Conservation (phyloP, 768 basidiomycete species). For the Cubamyces sp. region DNA sequence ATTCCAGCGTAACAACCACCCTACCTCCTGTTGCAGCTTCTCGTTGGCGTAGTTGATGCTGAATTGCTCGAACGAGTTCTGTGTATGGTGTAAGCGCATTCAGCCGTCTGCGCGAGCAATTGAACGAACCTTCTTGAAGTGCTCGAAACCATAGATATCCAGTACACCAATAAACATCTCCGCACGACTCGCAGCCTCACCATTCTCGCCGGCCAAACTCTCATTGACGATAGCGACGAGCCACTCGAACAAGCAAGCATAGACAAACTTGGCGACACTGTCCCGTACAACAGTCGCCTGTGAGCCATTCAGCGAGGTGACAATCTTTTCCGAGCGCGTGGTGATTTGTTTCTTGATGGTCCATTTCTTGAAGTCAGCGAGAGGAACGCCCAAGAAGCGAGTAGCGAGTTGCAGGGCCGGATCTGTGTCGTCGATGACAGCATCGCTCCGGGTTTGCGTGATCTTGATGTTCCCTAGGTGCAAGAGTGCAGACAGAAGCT, state of each 20-base stretch:
- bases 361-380: constrained; percentile 98
- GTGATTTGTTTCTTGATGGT: constrained; percentile 96
- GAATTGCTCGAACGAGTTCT: constrained; percentile 97
- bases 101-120: neutral
- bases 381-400: constrained; percentile 86
- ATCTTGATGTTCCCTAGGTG: constrained; percentile 99
- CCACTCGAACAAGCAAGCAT: constrained; percentile 99
- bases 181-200: constrained; percentile 85
- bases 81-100: constrained; percentile 1
- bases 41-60: constrained; percentile 99
- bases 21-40: constrained; percentile 94
- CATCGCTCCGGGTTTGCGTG: constrained; percentile 77
- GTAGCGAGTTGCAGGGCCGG: constrained; percentile 79
- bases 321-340: constrained; percentile 94
- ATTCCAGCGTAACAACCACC: constrained; percentile 13
- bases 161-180: constrained; percentile 99
- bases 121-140: constrained; percentile 82
- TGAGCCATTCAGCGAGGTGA: constrained; percentile 80
- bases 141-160: constrained; percentile 97
- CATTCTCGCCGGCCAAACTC: constrained; percentile 92
- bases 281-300: constrained; percentile 95
- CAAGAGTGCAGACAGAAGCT: constrained; percentile 87
- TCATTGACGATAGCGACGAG: constrained; percentile 97
- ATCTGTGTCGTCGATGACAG: constrained; percentile 83
- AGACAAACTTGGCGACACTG: constrained; percentile 97